Evolutionary conservation across 345 rosid species (phyloP).

Genomic region (Sonneratia caseolaris): DNA sequence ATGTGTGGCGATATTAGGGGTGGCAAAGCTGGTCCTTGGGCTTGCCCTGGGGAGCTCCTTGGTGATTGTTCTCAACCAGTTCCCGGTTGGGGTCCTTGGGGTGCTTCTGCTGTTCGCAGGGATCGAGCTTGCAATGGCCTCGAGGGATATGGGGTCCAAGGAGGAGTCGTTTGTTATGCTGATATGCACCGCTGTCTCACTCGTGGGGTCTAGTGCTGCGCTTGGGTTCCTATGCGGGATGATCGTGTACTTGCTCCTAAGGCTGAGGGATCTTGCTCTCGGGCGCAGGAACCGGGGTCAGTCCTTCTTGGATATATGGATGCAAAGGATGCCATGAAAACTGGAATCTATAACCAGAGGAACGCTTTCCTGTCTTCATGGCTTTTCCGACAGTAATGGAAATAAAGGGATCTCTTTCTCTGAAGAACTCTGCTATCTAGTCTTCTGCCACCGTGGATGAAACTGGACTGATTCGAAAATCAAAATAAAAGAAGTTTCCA

Average conservation of each 20-base stretch:
- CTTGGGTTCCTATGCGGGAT: slow-evolving; percentile 73
- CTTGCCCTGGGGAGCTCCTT: slow-evolving; percentile 61
- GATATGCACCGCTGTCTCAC: slow-evolving; percentile 50
- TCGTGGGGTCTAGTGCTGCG: slow-evolving; percentile 66
- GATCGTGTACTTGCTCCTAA: slow-evolving; percentile 38
- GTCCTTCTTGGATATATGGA: slow-evolving; percentile 4
- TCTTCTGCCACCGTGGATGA: background rate
- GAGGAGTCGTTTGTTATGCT: slow-evolving; percentile 74
- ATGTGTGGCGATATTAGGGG: slow-evolving; percentile 63
- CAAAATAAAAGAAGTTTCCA: too few relatives aligned
- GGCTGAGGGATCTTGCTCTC: slow-evolving; percentile 27
- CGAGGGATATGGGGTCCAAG: slow-evolving; percentile 69
- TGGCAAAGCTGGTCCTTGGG: slow-evolving; percentile 50
- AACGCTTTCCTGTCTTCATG: too few relatives aligned
- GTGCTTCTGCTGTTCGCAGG: slow-evolving; percentile 68
- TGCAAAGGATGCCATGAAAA: slow-evolving; percentile 5
- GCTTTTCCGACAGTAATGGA: too few relatives aligned
- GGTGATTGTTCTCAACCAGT: slow-evolving; percentile 50
- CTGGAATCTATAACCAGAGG: too few relatives aligned
- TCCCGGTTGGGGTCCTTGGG: slow-evolving; percentile 72
- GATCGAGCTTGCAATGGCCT: slow-evolving; percentile 67
- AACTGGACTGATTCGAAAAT: too few relatives aligned
- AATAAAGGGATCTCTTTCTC: background rate
- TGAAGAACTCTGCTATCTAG: background rate
- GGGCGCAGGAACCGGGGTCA: background rate